These are phyloP conservation scores for Plectosphaerella plurivora DNA, from an alignment of 2,329 filamentous ascomycete genomes.

Conservation along the genomic window DNA sequence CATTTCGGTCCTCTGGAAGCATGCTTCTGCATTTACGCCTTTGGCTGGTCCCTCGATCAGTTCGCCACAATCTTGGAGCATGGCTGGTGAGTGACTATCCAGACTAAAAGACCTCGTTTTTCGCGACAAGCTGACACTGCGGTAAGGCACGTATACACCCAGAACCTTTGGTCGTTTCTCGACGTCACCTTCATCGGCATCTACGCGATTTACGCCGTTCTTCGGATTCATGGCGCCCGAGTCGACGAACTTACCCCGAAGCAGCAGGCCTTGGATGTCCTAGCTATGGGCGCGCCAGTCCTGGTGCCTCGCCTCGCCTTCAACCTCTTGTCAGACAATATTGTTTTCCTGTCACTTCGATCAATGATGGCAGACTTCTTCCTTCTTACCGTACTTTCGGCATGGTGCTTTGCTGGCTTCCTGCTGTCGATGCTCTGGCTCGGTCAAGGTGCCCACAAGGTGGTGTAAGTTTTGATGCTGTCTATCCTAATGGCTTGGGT, in stretches of 20 bases:
- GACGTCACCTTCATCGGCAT: conserved; percentile 74
- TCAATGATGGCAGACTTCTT: conserved; percentile 86
- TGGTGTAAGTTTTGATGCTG: conserved; percentile 38
- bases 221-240: conserved; percentile 63
- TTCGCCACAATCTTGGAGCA: conserved; percentile 74
- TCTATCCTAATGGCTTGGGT: background rate
- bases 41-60: conserved; percentile 76
- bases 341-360: conserved; percentile 75
- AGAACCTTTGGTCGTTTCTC: conserved; percentile 85
- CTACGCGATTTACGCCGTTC: conserved; percentile 62
- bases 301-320: conserved; percentile 77
- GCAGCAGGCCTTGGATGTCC: conserved; percentile 69
- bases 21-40: conserved; percentile 67
- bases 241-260: conserved; percentile 41
- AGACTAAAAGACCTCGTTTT: background rate
- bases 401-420: conserved; percentile 83
- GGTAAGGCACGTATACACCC: conserved; percentile 71
- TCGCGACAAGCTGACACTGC: background rate
- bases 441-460: conserved; percentile 55
- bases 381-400: conserved; percentile 68
- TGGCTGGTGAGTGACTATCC: conserved; percentile 43
- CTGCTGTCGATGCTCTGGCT: conserved; percentile 77
- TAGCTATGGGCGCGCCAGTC: conserved; percentile 75
- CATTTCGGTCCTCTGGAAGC: conserved; percentile 55
- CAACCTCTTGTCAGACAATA: conserved; percentile 76